phyloP scores from a whole-genome alignment of 208 protist species.

The Lotmaria passim region DNA sequence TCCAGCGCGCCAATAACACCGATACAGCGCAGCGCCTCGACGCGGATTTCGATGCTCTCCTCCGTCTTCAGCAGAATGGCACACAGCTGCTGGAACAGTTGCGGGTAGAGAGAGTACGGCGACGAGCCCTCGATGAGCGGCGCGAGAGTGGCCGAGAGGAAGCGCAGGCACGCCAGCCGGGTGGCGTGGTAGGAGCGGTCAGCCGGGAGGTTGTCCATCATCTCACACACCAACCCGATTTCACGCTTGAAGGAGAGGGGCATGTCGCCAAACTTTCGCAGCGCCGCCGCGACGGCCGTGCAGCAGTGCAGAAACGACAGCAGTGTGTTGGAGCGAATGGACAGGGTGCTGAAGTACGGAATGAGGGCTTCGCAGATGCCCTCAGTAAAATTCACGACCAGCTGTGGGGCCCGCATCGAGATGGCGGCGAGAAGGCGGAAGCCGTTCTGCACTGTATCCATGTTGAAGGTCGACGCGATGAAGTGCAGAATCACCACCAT shows the following conservation, averaged over 20 bases:
- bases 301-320: conserved; percentile 75
- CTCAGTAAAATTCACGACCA: conserved; percentile 78
- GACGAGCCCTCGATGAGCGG: conserved; percentile 67
- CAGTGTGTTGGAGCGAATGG: conserved; percentile 47
- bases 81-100: conserved; percentile 71
- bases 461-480: conserved; percentile 58
- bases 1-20: conserved; percentile 83
- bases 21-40: conserved; percentile 80
- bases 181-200: conserved; percentile 56
- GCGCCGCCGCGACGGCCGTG: conserved; percentile 68
- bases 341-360: conserved; percentile 58
- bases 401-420: conserved; percentile 72
- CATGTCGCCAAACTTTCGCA: conserved; percentile 58
- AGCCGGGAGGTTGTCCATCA: conserved; percentile 63
- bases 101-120: conserved; percentile 75
- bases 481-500: conserved; percentile 71
- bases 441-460: conserved; percentile 60
- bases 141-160: conserved; percentile 68
- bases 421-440: conserved; percentile 74
- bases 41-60: conserved; percentile 74
- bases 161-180: conserved; percentile 77
- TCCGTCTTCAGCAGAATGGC: conserved; percentile 65
- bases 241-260: conserved; percentile 62
- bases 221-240: conserved; percentile 54
- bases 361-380: conserved; percentile 67